These are phyloP conservation scores for Rosa rugosa DNA, from an alignment of 306 rosid genomes.

Conservation along the genomic window DNA sequence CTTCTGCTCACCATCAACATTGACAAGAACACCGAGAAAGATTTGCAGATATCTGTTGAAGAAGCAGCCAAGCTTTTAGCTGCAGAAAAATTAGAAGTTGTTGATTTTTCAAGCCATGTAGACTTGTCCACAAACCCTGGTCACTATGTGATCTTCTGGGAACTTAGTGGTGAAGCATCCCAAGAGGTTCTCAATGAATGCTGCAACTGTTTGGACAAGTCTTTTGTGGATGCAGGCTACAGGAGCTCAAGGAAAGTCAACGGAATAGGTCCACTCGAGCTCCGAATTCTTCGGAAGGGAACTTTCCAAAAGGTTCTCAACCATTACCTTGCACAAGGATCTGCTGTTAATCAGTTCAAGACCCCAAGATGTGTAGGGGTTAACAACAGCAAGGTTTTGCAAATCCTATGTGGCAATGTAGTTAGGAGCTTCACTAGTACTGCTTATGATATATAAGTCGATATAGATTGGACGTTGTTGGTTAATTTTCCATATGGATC, in stretches of 20 bases:
- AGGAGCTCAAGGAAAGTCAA: constrained; percentile 60
- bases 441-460: constrained; percentile 48
- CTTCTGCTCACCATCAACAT: constrained; percentile 73
- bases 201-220: constrained; percentile 65
- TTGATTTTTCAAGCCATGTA: constrained; percentile 74
- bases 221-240: constrained; percentile 78
- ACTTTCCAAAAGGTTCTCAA: constrained; percentile 75
- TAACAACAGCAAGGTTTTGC: constrained; percentile 50
- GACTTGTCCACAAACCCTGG: constrained; percentile 71
- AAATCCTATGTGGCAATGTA: constrained; percentile 61
- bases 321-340: constrained; percentile 58
- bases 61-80: constrained; percentile 53
- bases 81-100: constrained; percentile 64
- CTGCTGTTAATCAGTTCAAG: constrained; percentile 77
- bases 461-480: background rate
- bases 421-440: constrained; percentile 58
- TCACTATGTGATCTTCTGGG: constrained; percentile 87
- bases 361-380: constrained; percentile 75
- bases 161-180: constrained; percentile 66
- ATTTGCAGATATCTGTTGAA: constrained; percentile 73
- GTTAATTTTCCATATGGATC: background rate
- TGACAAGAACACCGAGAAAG: constrained; percentile 88
- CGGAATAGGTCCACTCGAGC: constrained; percentile 66
- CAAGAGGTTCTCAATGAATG: constrained; percentile 68
- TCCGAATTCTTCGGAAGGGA: constrained; percentile 62